These are phyloP conservation scores for Pseudogymnoascus destructans DNA, from an alignment of 2,329 filamentous ascomycete species.

Conservation along the genomic window DNA sequence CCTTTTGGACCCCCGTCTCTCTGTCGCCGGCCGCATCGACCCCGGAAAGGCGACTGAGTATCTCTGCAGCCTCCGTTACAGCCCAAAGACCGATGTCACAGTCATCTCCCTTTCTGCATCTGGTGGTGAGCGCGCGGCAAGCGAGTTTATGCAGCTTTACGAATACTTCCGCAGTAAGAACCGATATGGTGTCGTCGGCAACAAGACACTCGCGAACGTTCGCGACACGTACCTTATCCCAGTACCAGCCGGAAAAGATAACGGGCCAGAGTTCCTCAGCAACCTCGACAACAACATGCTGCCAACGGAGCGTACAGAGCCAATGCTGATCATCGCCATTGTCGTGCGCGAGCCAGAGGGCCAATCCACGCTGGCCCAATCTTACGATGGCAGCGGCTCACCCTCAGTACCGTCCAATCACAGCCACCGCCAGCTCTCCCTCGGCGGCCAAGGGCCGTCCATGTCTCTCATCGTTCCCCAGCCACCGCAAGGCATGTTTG, in stretches of 20 bases:
- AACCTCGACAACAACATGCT: conserved; percentile 77
- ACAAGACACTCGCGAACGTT: conserved; percentile 57
- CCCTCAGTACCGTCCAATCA: conserved; percentile 28
- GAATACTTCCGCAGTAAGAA: conserved; percentile 75
- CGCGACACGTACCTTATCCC: conserved; percentile 88
- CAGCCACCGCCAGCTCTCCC: conserved; percentile 34
- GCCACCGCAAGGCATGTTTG: conserved; percentile 21
- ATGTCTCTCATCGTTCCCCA: conserved; percentile 42
- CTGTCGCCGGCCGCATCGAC: conserved; percentile 68
- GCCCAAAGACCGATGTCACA: conserved; percentile 67
- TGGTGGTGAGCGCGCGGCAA: conserved; percentile 40
- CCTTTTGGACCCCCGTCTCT: conserved; percentile 57
- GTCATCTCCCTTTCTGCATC: conserved; percentile 61
- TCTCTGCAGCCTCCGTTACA: conserved; percentile 74
- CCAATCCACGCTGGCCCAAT: conserved; percentile 13
- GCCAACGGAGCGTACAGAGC: conserved; percentile 56
- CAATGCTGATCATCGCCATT: conserved; percentile 71
- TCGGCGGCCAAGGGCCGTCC: conserved; percentile 33
- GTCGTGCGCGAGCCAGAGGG: conserved; percentile 54
- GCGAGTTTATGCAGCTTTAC: conserved; percentile 63
- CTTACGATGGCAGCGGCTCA: conserved; percentile 19
- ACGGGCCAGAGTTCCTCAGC: conserved; percentile 68
- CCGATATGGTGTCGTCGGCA: conserved; percentile 76
- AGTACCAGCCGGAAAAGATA: conserved; percentile 55
- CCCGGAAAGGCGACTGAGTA: conserved; percentile 80